A percentile compares a stretch with the other conserved stretches of the same genome.
phyloP scores from a whole-genome alignment of 1,139 yeast species.

The Lipomyces yarrowii region DNA sequence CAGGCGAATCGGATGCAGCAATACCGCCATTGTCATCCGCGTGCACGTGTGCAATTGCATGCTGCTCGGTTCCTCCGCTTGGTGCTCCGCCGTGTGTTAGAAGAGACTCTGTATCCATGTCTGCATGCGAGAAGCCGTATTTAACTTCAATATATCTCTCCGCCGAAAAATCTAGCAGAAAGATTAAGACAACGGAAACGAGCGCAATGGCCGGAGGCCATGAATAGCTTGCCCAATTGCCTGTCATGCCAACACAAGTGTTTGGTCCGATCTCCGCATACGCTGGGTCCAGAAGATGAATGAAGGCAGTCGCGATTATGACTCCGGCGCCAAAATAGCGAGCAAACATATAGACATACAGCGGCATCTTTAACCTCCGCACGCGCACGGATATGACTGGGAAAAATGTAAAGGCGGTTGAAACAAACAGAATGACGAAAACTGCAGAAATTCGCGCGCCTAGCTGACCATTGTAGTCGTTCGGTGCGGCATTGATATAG shows the following conservation, averaged over 20 bases:
- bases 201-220: conserved; percentile 52
- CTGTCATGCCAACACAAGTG: neutral
- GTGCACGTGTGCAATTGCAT: neutral
- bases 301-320: conserved; percentile 83
- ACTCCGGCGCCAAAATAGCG: conserved; percentile 88
- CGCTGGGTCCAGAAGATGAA: conserved; percentile 61
- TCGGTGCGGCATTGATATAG: conserved; percentile 18
- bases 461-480: conserved; percentile 48
- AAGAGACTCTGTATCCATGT: neutral
- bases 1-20: neutral
- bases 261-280: conserved; percentile 9
- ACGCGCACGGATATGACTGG: conserved; percentile 29
- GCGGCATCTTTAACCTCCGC: conserved; percentile 43
- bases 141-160: neutral
- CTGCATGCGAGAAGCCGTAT: neutral
- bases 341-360: conserved; percentile 63
- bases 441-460: conserved; percentile 75
- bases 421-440: conserved; percentile 56
- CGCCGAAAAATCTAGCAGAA: conserved; percentile 20
- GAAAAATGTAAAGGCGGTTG: conserved; percentile 21
- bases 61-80: neutral
- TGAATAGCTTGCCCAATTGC: neutral
- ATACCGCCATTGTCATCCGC: neutral
- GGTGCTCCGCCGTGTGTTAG: neutral
- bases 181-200: conserved; percentile 44